These are phyloP conservation scores for Dichotomopilus funicola DNA, from an alignment of 2,329 filamentous ascomycete species.

Conservation along the genomic window DNA sequence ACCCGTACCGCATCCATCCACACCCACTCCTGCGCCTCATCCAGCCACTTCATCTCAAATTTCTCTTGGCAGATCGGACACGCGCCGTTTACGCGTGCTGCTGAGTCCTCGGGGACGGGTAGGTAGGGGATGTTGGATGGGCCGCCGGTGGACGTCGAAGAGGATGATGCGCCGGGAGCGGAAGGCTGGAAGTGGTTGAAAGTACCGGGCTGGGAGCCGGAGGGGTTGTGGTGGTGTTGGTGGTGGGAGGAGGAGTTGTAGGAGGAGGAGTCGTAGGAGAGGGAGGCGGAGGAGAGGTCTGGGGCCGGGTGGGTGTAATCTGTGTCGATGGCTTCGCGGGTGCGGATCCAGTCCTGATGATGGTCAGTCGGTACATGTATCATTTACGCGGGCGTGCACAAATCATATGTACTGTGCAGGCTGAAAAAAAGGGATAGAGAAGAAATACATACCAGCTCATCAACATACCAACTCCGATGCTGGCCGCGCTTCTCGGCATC, in stretches of 20 bases:
- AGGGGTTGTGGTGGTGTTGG: not conserved
- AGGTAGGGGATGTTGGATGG: constrained; percentile 64
- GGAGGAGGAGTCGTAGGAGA: not conserved
- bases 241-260: not conserved
- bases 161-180: not conserved
- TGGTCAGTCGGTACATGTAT: constrained; percentile 17
- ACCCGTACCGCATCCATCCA: constrained; percentile 85
- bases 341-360: constrained; percentile 78
- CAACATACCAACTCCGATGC: constrained; percentile 91
- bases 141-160: constrained; percentile 26
- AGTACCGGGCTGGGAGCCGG: constrained; percentile 11
- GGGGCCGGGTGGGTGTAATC: constrained; percentile 35
- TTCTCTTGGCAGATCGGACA: constrained; percentile 95
- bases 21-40: constrained; percentile 92
- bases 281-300: not conserved
- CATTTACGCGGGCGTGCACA: not conserved
- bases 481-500: constrained; percentile 82
- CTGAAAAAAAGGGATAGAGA: constrained; percentile 11
- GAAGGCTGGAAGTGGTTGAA: not conserved
- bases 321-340: constrained; percentile 70
- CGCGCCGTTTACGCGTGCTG: constrained; percentile 63
- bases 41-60: constrained; percentile 87
- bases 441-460: constrained; percentile 61
- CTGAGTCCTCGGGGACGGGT: constrained; percentile 71
- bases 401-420: not conserved